phyloP scores from a whole-genome alignment of 495 filamentous ascomycete genomes.

The Hapsidospora chrysogenum region DNA sequence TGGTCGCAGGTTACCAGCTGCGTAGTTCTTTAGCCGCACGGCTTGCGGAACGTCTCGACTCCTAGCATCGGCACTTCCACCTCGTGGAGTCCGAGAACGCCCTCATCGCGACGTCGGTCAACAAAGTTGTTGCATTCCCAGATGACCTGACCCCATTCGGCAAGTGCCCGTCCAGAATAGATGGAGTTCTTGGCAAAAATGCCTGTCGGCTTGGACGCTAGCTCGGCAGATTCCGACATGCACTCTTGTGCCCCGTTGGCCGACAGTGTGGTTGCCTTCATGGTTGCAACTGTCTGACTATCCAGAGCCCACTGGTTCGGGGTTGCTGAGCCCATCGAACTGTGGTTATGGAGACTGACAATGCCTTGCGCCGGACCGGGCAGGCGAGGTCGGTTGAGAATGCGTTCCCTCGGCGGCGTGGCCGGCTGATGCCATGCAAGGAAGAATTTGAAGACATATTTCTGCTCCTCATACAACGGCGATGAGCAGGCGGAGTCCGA shows the following conservation, averaged over 20 bases:
- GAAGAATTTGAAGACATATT: constrained; percentile 28
- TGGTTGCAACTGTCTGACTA: no score
- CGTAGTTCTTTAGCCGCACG: constrained; percentile 11
- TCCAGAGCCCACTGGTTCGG: no score
- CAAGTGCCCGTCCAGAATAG: constrained; percentile 76
- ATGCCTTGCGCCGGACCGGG: constrained; percentile 47
- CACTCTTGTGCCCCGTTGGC: no score
- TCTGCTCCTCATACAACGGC: constrained; percentile 21
- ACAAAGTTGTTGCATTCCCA: constrained; percentile 86
- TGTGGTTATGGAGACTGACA: background rate
- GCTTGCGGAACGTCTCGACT: constrained; percentile 66
- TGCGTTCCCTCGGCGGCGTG: constrained; percentile 17
- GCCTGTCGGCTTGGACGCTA: constrained; percentile 20
- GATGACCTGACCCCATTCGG: constrained; percentile 79
- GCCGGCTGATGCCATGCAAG: constrained; percentile 14
- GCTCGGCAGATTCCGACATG: constrained; percentile 11
- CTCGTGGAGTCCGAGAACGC: constrained; percentile 52
- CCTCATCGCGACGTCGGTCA: constrained; percentile 71
- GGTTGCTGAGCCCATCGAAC: no score
- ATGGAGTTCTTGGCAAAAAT: constrained; percentile 27
- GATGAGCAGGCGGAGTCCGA: constrained; percentile 16
- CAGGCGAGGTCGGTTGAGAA: constrained; percentile 55
- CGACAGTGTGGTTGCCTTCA: no score
- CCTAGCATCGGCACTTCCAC: constrained; percentile 81
- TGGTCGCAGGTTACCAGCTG: no score